phyloP scores from a whole-genome alignment of 176 grass and related monocot species.

The Secale cereale region DNA sequence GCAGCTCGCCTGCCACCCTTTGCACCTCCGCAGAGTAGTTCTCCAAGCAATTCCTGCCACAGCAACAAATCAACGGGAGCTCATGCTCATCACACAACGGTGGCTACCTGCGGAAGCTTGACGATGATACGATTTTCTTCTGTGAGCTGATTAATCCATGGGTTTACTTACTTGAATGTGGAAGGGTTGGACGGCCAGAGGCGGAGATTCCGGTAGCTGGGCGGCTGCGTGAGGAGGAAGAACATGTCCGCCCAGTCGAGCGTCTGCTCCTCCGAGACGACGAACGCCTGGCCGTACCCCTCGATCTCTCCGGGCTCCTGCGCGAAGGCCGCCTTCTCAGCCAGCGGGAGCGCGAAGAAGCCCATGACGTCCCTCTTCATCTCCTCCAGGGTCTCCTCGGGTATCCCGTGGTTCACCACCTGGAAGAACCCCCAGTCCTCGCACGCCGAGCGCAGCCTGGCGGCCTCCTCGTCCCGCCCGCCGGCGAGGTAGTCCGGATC shows the following conservation, averaged over 20 bases:
- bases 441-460: slow-evolving; percentile 30
- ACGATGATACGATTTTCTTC: not conserved
- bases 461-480: not conserved
- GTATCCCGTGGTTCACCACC: slow-evolving; percentile 45
- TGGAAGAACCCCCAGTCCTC: slow-evolving; percentile 2
- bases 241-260: slow-evolving; percentile 59
- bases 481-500: not conserved
- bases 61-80: not conserved
- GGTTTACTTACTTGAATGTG: slow-evolving; percentile 29
- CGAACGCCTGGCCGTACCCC: slow-evolving; percentile 59
- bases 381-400: slow-evolving; percentile 1
- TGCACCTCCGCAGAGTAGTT: slow-evolving; percentile 29
- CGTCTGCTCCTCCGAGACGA: slow-evolving; percentile 45
- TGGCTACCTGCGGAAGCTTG: no score
- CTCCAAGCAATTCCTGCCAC: slow-evolving; percentile 1
- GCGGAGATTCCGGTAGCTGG: slow-evolving; percentile 22
- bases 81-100: not conserved
- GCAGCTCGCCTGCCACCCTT: slow-evolving; percentile 26
- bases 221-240: slow-evolving; percentile 40
- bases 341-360: slow-evolving; percentile 43
- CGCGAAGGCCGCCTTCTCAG: slow-evolving; percentile 15
- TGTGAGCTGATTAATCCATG: not conserved
- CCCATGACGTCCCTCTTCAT: slow-evolving; percentile 7
- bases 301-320: slow-evolving; percentile 34
- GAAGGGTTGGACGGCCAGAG: slow-evolving; percentile 31